These are phyloP conservation scores for Trametes cinnabarina DNA, from an alignment of 768 basidiomycete genomes.

Conservation along the genomic window DNA sequence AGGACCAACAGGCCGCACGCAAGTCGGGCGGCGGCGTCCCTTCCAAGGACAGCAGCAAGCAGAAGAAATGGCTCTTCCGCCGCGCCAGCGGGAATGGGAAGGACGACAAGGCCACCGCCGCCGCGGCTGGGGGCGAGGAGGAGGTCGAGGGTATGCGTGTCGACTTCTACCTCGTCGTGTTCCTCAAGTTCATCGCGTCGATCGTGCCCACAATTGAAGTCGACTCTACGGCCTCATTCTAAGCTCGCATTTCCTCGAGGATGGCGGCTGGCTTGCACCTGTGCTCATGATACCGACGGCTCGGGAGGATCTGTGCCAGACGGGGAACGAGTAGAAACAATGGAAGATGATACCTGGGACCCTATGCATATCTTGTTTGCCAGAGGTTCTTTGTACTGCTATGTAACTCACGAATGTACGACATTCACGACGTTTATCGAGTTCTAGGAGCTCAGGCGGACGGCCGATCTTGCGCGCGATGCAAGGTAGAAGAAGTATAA, in stretches of 20 bases:
- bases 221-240: slow-evolving; percentile 73
- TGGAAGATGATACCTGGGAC: slow-evolving; percentile 21
- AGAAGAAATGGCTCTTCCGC: slow-evolving; percentile 86
- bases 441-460: no score
- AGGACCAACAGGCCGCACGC: slow-evolving; percentile 73
- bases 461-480: no score
- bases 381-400: slow-evolving; percentile 19
- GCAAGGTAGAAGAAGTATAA: no score
- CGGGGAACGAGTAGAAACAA: slow-evolving; percentile 8
- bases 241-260: not conserved
- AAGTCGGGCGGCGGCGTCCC: slow-evolving; percentile 37
- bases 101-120: slow-evolving; percentile 43
- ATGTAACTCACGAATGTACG: slow-evolving; percentile 22
- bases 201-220: slow-evolving; percentile 99
- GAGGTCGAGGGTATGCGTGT: slow-evolving; percentile 90
- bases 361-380: slow-evolving; percentile 21
- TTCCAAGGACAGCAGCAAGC: slow-evolving; percentile 43
- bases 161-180: slow-evolving; percentile 96
- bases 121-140: slow-evolving; percentile 53
- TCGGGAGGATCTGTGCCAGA: not conserved
- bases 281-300: not conserved
- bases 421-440: slow-evolving; percentile 6
- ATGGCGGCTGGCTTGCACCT: not conserved
- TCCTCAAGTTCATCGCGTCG: slow-evolving; percentile 98
- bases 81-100: slow-evolving; percentile 60